Conservation (phyloP, 1,139 yeast genomes). For the Schwanniomyces etchellsii region DNA sequence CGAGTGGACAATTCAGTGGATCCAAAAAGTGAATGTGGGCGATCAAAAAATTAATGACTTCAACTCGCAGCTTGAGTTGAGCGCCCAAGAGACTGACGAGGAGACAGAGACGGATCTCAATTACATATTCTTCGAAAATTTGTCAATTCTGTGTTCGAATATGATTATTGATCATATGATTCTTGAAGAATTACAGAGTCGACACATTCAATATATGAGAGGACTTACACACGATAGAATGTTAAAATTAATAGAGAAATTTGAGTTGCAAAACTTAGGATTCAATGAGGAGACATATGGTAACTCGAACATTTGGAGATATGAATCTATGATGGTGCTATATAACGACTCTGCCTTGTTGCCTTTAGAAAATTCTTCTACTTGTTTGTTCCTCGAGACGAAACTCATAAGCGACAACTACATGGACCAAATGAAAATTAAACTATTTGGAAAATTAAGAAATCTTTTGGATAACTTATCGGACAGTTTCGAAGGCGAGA, state of each 20-base stretch:
- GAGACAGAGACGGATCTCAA: constrained; percentile 14
- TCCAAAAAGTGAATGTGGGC: constrained; percentile 17
- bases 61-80: neutral
- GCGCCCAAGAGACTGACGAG: constrained; percentile 5
- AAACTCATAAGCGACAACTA: constrained; percentile 18
- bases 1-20: constrained; percentile 60
- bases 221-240: constrained; percentile 4
- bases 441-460: constrained; percentile 26
- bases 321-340: constrained; percentile 28
- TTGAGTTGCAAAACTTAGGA: constrained; percentile 7
- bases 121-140: constrained; percentile 43
- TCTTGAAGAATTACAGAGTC: constrained; percentile 49
- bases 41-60: too few species aligned
- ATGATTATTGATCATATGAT: constrained; percentile 60
- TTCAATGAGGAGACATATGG: constrained; percentile 1
- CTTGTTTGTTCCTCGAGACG: constrained; percentile 30
- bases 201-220: constrained; percentile 31
- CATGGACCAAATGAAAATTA: constrained; percentile 21
- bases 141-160: constrained; percentile 51
- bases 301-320: constrained; percentile 8
- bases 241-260: constrained; percentile 8
- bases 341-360: constrained; percentile 29
- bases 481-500: constrained; percentile 14
- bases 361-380: constrained; percentile 31
- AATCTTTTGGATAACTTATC: constrained; percentile 15